phyloP scores from a whole-genome alignment of 495 filamentous ascomycete species.

The Cryomyces antarcticus region DNA sequence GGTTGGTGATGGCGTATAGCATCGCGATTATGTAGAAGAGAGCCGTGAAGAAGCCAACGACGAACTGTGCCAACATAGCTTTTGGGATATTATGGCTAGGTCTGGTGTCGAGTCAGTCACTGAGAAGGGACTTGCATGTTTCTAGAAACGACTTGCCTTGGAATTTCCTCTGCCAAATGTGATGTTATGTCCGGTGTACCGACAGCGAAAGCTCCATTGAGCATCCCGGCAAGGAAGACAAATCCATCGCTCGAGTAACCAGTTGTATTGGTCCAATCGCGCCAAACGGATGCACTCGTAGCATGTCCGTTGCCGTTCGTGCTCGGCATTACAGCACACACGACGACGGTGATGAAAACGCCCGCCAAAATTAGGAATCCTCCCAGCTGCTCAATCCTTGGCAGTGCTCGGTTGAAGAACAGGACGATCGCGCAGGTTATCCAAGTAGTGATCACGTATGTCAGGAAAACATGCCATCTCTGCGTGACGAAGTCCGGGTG shows the following conservation, averaged over 20 bases:
- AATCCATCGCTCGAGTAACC: constrained; percentile 50
- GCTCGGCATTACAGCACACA: constrained; percentile 54
- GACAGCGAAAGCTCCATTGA: constrained; percentile 73
- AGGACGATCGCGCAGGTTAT: constrained; percentile 38
- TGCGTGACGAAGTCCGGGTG: constrained; percentile 39
- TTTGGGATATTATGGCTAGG: constrained; percentile 5
- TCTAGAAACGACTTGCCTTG: constrained; percentile 30
- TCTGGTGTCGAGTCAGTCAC: background rate
- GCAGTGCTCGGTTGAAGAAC: constrained; percentile 46
- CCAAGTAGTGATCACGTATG: constrained; percentile 48
- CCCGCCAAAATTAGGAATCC: constrained; percentile 47
- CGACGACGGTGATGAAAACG: constrained; percentile 49
- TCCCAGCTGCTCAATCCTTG: constrained; percentile 41
- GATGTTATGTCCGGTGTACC: constrained; percentile 48
- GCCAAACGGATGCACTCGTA: constrained; percentile 14
- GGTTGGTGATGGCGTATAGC: constrained; percentile 47
- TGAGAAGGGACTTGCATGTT: background rate
- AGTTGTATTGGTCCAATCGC: constrained; percentile 33
- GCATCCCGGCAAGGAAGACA: constrained; percentile 58
- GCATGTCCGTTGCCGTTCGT: constrained; percentile 13
- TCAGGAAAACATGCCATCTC: constrained; percentile 59
- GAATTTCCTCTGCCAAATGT: constrained; percentile 69
- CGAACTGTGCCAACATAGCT: constrained; percentile 21
- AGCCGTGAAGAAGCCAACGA: constrained; percentile 37
- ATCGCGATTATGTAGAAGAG: constrained; percentile 55